A percentile compares a stretch with the other conserved stretches of the same genome.
These are phyloP conservation scores for Penicillium longicatenatum DNA, from an alignment of 495 filamentous ascomycete species.

Conservation along the genomic window DNA sequence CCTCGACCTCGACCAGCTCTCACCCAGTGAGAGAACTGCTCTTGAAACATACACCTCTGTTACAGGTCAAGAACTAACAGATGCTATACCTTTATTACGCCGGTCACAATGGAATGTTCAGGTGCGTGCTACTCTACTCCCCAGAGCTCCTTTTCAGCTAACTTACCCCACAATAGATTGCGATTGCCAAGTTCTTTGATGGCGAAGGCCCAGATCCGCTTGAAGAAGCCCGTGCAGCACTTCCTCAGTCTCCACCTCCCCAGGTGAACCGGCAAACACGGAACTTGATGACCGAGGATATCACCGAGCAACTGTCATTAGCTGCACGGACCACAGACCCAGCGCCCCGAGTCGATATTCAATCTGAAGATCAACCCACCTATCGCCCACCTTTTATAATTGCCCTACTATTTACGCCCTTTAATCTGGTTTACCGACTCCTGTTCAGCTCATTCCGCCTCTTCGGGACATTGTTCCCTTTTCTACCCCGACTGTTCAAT, in stretches of 20 bases:
- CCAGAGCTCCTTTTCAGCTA: slow-evolving; percentile 3
- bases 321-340: slow-evolving; percentile 38
- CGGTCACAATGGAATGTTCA: slow-evolving; percentile 96
- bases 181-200: slow-evolving; percentile 96
- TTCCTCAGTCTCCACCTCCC: slow-evolving; percentile 57
- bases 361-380: slow-evolving; percentile 61
- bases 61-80: slow-evolving; percentile 75
- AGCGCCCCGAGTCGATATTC: slow-evolving; percentile 81
- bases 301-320: slow-evolving; percentile 44
- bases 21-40: slow-evolving; percentile 71
- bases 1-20: slow-evolving; percentile 68
- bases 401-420: slow-evolving; percentile 75
- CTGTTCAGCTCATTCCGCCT: slow-evolving; percentile 63
- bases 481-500: slow-evolving; percentile 74
- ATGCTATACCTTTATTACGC: slow-evolving; percentile 78
- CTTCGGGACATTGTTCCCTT: slow-evolving; percentile 74
- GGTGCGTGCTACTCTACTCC: slow-evolving; percentile 47
- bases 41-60: slow-evolving; percentile 87
- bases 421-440: slow-evolving; percentile 73
- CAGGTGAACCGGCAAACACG: slow-evolving; percentile 55
- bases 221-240: slow-evolving; percentile 70
- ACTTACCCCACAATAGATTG: slow-evolving; percentile 62
- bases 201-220: slow-evolving; percentile 84
- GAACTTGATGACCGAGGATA: slow-evolving; percentile 62
- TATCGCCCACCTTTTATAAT: slow-evolving; percentile 74